Conservation (phyloP, 192 early-diverging fungal genomes). For the Coemansia sp. region DNA sequence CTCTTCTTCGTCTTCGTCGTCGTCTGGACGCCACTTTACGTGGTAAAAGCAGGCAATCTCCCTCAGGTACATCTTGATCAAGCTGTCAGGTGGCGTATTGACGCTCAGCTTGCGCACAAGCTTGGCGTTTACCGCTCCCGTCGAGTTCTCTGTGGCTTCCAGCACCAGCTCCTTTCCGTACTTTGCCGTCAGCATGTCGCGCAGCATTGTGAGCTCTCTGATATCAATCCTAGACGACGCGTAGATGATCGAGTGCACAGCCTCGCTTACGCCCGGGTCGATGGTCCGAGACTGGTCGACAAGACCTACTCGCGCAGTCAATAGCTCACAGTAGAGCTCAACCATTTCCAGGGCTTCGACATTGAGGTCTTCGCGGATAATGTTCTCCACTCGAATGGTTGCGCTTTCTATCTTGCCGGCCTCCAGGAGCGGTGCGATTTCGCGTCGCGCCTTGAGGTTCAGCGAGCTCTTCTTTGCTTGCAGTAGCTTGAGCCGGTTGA, state of each 20-base stretch:
- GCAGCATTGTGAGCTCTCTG: conserved; percentile 71
- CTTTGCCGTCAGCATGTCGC: conserved; percentile 77
- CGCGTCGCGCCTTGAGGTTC: conserved; percentile 70
- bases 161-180: conserved; percentile 80
- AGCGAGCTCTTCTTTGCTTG: conserved; percentile 82
- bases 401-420: conserved; percentile 84
- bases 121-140: conserved; percentile 68
- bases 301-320: conserved; percentile 83
- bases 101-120: conserved; percentile 78
- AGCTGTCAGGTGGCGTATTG: conserved; percentile 70
- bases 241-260: conserved; percentile 87
- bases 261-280: conserved; percentile 80
- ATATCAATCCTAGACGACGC: conserved; percentile 84
- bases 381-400: conserved; percentile 81
- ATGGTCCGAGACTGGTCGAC: conserved; percentile 79
- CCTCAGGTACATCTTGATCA: conserved; percentile 83
- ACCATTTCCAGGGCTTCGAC: conserved; percentile 94
- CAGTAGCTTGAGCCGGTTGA: conserved; percentile 82
- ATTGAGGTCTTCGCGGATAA: conserved; percentile 91
- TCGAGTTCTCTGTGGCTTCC: conserved; percentile 70
- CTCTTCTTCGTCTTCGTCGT: conserved; percentile 40
- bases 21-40: conserved; percentile 64
- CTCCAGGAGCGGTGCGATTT: conserved; percentile 80
- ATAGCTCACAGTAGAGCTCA: conserved; percentile 85
- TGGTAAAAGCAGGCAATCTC: conserved; percentile 83